Conservation (phyloP, 495 filamentous ascomycete species). For the Aspergillus avenaceus region DNA sequence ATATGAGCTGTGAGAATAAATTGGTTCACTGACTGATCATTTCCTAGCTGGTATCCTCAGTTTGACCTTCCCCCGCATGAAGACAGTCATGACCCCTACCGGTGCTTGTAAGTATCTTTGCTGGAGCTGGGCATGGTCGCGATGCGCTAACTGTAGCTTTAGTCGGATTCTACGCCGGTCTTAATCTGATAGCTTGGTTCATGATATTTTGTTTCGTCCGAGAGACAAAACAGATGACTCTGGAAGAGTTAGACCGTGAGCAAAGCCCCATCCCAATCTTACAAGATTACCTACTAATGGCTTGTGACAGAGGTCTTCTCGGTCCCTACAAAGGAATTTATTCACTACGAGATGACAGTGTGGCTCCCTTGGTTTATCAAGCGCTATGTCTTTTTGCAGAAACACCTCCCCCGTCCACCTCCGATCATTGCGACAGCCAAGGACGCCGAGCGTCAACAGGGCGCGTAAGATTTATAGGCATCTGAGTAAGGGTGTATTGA, state of each 20-base stretch:
- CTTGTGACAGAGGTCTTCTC: slow-evolving; percentile 38
- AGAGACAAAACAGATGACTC: slow-evolving; percentile 45
- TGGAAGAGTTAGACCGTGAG: slow-evolving; percentile 36
- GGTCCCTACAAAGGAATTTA: slow-evolving; percentile 38
- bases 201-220: slow-evolving; percentile 49
- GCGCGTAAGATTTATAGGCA: not conserved
- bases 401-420: slow-evolving; percentile 33
- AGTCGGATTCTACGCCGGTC: slow-evolving; percentile 49
- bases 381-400: slow-evolving; percentile 37
- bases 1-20: too few species aligned
- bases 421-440: slow-evolving; percentile 27
- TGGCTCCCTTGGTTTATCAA: slow-evolving; percentile 45
- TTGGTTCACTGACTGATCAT: slow-evolving; percentile 8
- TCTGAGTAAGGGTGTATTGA: too few species aligned
- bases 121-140: not conserved
- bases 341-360: slow-evolving; percentile 33
- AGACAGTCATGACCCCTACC: slow-evolving; percentile 40
- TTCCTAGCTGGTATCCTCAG: slow-evolving; percentile 36
- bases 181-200: slow-evolving; percentile 45
- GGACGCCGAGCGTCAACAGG: slow-evolving; percentile 1
- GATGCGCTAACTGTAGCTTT: not conserved
- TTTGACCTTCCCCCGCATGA: slow-evolving; percentile 49
- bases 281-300: slow-evolving; percentile 17
- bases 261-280: not conserved
- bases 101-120: slow-evolving; percentile 38